Evolutionary conservation across 305 asterid species (phyloP).

Genomic region (Fraxinus paxiana): DNA sequence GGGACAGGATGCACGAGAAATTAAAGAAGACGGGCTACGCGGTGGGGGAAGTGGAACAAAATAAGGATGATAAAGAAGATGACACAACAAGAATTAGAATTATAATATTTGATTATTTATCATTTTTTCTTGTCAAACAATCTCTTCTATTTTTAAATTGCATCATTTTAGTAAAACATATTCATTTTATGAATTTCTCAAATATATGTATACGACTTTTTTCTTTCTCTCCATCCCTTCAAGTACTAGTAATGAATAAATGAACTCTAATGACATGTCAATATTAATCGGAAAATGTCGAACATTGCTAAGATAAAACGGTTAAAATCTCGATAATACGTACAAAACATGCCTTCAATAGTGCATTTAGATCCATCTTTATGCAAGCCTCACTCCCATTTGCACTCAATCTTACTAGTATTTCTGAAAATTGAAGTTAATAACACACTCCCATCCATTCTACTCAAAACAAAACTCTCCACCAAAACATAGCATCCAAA

Average conservation of each 20-base stretch:
- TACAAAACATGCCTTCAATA: background rate
- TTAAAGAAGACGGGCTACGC: background rate
- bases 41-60: background rate
- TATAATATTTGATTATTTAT: too few relatives aligned
- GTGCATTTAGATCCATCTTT: background rate
- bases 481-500: constrained; percentile 74
- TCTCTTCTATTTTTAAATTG: background rate
- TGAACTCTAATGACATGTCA: background rate
- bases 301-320: background rate
- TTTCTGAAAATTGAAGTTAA: constrained; percentile 51
- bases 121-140: background rate
- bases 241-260: background rate
- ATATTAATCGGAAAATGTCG: background rate
- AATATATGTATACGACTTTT: background rate
- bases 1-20: background rate
- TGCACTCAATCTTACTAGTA: constrained; percentile 34
- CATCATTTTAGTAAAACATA: background rate
- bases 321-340: background rate
- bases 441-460: constrained; percentile 72
- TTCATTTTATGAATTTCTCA: background rate
- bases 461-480: constrained; percentile 67
- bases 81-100: background rate
- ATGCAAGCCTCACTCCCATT: constrained; percentile 41
- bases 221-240: background rate
- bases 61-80: too few relatives aligned